Evolutionary conservation across 352 stramenopile genomes (phyloP).

Genomic region (Globisporangium emineosum): DNA sequence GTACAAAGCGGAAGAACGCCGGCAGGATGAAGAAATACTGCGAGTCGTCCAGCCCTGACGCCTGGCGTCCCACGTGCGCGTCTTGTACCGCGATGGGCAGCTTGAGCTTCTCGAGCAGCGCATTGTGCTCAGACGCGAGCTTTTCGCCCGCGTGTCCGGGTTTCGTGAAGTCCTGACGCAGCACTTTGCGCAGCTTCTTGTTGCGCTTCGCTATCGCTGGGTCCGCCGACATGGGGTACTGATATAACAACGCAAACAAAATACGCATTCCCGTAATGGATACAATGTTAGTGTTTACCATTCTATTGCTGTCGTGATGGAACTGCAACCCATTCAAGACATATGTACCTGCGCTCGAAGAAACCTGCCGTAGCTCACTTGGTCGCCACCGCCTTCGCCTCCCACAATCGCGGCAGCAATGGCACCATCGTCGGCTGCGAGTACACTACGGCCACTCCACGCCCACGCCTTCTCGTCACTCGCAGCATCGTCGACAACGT

Average conservation of each 20-base stretch:
- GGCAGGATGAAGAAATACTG: constrained; percentile 63
- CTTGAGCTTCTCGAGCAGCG: constrained; percentile 45
- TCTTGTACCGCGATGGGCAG: constrained; percentile 21
- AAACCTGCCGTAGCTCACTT: constrained; percentile 62
- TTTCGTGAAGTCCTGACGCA: constrained; percentile 64
- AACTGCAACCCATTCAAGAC: not conserved
- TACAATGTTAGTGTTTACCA: not conserved
- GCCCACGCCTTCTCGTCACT: constrained; percentile 32
- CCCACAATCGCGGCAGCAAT: not conserved
- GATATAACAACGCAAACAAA: constrained; percentile 1
- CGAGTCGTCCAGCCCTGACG: constrained; percentile 38
- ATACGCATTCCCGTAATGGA: not conserved
- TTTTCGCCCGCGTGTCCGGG: constrained; percentile 44
- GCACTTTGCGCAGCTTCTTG: constrained; percentile 58
- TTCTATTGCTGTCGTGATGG: not conserved
- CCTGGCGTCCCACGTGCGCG: not conserved
- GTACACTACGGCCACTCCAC: constrained; percentile 38
- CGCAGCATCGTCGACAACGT: constrained; percentile 5
- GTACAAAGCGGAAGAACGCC: constrained; percentile 58
- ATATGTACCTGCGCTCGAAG: constrained; percentile 49
- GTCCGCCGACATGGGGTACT: constrained; percentile 62
- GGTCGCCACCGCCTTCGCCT: constrained; percentile 2
- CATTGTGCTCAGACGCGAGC: constrained; percentile 35
- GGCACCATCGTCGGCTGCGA: constrained; percentile 7
- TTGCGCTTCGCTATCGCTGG: constrained; percentile 40